phyloP scores from a whole-genome alignment of 106 monocot species.

The Dendrobium catenatum region DNA sequence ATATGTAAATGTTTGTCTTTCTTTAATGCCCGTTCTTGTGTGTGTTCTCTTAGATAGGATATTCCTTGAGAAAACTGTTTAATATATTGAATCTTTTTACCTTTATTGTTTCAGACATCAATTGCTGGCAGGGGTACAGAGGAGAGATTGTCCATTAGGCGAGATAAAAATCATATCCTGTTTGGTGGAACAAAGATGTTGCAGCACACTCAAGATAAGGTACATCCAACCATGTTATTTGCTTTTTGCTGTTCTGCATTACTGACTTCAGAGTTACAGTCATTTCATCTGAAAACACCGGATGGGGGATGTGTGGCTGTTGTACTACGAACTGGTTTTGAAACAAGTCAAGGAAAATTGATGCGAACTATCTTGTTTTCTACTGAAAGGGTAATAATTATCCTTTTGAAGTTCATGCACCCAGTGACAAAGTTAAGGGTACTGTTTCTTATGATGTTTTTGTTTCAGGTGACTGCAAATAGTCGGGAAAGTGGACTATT shows the following conservation, averaged over 20 bases:
- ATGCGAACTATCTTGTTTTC: slow-evolving; percentile 99
- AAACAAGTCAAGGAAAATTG: slow-evolving; percentile 97
- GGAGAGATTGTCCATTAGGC: slow-evolving; percentile 72
- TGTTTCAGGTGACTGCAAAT: slow-evolving; percentile 92
- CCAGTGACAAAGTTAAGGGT: not conserved
- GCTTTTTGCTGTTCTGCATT: not conserved
- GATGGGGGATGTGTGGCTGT: slow-evolving; percentile 97
- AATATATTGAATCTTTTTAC: not conserved
- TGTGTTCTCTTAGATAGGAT: not conserved
- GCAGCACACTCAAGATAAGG: slow-evolving; percentile 97
- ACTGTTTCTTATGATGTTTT: not conserved
- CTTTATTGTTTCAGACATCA: slow-evolving; percentile 39
- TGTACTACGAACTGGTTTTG: slow-evolving; percentile 91
- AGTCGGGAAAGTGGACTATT: slow-evolving; percentile 97
- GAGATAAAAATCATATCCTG: slow-evolving; percentile 84
- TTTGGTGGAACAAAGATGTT: slow-evolving; percentile 99
- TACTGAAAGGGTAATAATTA: slow-evolving; percentile 71
- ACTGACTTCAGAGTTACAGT: slow-evolving; percentile 29
- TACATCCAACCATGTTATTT: slow-evolving; percentile 17
- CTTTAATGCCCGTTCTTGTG: not conserved
- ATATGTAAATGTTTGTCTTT: not conserved
- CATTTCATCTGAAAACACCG: slow-evolving; percentile 70
- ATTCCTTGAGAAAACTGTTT: not conserved
- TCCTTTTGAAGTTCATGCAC: not conserved
- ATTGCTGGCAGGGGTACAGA: slow-evolving; percentile 49